Evolutionary conservation across 768 basidiomycete species (phyloP).

Genomic region (Phaeotremella fagi): DNA sequence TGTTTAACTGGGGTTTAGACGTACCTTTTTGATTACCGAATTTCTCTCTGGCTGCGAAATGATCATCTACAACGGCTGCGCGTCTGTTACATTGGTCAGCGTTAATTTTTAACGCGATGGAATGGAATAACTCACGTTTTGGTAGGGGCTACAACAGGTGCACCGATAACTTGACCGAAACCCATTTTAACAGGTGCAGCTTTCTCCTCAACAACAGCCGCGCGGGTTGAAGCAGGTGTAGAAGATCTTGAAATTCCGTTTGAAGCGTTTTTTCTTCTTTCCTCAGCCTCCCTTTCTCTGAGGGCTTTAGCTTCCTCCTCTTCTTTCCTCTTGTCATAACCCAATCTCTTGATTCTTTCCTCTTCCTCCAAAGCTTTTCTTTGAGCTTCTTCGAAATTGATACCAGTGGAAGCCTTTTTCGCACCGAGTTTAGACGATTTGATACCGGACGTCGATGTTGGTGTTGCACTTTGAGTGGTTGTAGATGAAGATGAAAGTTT

Average conservation of each 20-base stretch:
- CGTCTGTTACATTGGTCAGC: constrained; percentile 11
- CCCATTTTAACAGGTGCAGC: constrained; percentile 36
- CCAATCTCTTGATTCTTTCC: constrained; percentile 82
- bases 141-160: constrained; percentile 46
- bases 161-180: constrained; percentile 43
- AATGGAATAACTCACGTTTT: constrained; percentile 34
- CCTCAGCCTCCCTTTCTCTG: constrained; percentile 57
- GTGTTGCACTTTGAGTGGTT: constrained; percentile 36
- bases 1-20: constrained; percentile 11
- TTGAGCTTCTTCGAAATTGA: constrained; percentile 94
- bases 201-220: constrained; percentile 31
- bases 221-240: constrained; percentile 30
- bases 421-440: constrained; percentile 70
- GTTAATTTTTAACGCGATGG: neutral
- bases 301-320: constrained; percentile 63
- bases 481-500: constrained; percentile 30
- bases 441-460: constrained; percentile 56
- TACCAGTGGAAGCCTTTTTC: constrained; percentile 69
- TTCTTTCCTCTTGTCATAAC: constrained; percentile 80
- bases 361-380: constrained; percentile 84
- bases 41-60: constrained; percentile 67
- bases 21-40: constrained; percentile 77
- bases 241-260: constrained; percentile 41
- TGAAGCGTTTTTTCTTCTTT: constrained; percentile 43
- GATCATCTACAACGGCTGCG: constrained; percentile 35